Percentiles rank a stretch among this genome's conserved stretches.
phyloP scores from a whole-genome alignment of 441 rosid species.

The Erodium texanum region DNA sequence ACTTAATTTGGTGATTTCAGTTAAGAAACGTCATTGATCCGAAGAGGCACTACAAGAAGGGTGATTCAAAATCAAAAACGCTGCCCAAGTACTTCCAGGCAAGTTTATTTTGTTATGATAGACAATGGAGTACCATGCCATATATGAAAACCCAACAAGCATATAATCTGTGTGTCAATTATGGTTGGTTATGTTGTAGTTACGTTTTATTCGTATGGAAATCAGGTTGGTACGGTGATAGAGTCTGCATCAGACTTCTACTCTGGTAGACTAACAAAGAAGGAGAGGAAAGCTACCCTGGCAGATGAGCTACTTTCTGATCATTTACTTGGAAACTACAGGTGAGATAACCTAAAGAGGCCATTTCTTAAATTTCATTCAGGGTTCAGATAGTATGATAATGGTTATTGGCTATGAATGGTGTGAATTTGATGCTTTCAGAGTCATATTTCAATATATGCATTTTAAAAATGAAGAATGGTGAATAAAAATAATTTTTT shows the following conservation, averaged over 20 bases:
- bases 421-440: neutral
- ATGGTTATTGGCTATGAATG: neutral
- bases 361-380: neutral
- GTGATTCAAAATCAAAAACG: constrained; percentile 40
- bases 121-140: constrained; percentile 1
- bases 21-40: constrained; percentile 76
- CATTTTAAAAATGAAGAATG: neutral
- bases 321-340: constrained; percentile 38
- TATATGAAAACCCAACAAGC: constrained; percentile 7
- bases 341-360: constrained; percentile 30
- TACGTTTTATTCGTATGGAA: constrained; percentile 2
- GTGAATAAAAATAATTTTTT: neutral
- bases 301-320: constrained; percentile 81
- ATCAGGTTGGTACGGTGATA: constrained; percentile 73
- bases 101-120: constrained; percentile 15
- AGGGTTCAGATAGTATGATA: neutral
- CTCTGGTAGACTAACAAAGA: constrained; percentile 57
- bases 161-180: neutral
- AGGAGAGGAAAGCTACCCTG: constrained; percentile 66
- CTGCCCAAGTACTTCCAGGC: constrained; percentile 87
- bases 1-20: constrained; percentile 26
- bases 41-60: constrained; percentile 70
- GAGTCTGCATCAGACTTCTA: constrained; percentile 62
- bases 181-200: neutral
- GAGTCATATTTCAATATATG: neutral